Evolutionary conservation across 805 yeast species (phyloP).

Genomic region (Saturnispora galanensis): DNA sequence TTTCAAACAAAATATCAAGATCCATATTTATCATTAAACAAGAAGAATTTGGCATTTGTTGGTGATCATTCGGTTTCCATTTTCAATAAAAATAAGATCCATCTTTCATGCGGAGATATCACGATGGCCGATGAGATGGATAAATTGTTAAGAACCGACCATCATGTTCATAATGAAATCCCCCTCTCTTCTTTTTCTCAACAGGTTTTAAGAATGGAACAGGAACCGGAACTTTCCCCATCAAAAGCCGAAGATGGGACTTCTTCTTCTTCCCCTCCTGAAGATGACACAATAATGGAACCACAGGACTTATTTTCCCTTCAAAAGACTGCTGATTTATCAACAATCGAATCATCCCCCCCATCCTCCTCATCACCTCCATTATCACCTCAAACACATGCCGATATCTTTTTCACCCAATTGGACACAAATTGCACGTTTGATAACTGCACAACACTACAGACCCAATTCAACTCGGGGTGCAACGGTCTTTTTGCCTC

Average conservation of each 20-base stretch:
- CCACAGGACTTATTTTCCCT: no score
- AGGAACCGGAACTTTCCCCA: neutral
- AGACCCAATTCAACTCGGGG: conserved; percentile 7
- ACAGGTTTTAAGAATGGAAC: neutral
- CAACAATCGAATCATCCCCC: no score
- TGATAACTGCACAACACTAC: neutral
- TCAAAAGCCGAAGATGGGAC: no score
- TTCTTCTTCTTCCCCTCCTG: no score
- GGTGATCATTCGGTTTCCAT: conserved; percentile 49
- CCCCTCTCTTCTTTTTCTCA: no score
- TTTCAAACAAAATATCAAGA: conserved; percentile 55
- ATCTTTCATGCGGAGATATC: conserved; percentile 57
- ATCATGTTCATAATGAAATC: conserved; percentile 7
- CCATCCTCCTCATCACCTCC: no score
- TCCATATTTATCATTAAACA: conserved; percentile 54
- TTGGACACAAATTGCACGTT: neutral
- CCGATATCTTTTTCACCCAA: no score
- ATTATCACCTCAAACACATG: no score
- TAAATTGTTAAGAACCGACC: conserved; percentile 19
- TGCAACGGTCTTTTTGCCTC: conserved; percentile 8
- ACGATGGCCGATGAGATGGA: conserved; percentile 21
- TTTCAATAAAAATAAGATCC: conserved; percentile 45
- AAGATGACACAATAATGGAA: no score
- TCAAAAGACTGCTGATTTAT: no score
- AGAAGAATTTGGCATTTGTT: conserved; percentile 44